Evolutionary conservation across 176 grass and related monocot genomes (phyloP), one percentile per base, ranked within the genome.

Genomic region (Aegilops longissima): DNA sequence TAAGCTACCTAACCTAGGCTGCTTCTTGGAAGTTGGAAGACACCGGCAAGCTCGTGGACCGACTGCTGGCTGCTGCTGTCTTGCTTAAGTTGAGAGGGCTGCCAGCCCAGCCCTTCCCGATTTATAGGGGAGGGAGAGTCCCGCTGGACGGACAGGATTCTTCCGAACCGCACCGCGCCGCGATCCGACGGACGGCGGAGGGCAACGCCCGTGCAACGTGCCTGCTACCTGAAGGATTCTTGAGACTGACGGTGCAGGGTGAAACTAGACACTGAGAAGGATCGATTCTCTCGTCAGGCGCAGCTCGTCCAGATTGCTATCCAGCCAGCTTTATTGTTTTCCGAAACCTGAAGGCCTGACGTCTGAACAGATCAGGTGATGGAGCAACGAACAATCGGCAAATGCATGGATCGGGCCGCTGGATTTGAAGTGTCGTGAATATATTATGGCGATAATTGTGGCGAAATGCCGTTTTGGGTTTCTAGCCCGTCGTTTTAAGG

Each of bases 381-480:
- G 17, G 23, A 8, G 82, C 23, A 14, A 45, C 27, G 30, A 82
- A 72, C 66, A 73, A 54, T 76, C 82, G 67, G 33, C 65, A 24
- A 24, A 54, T 58, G 81, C 63, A 63, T 70, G 62, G 64, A 44
- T 31, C 12, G 3, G 70, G 39, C 42, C 79, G 20, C 21, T 17
- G 47, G 78, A 85, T 84, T 63, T 82, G 86, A 88, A 63, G 33
- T 44, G 52, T 35, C 77, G 20, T 88, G 52, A 91, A 82, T 78
- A 88, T 82, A 73, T 56, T 78, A 88, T 23, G 82, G 72, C 44
- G 70, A 82, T 78, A 88, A 88, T 72, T n/a, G 89, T 35, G 72
- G 85, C 76, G 68, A 84, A 91, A 76, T 51, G 30, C 49, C 70
- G 33, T 76, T 77, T 70, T 81, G 81, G 34, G 85, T 62, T 84